Base-by-base conservation (phyloP, 2,329 filamentous ascomycete genomes). In the Byssoonygena ceratinophila region DNA sequence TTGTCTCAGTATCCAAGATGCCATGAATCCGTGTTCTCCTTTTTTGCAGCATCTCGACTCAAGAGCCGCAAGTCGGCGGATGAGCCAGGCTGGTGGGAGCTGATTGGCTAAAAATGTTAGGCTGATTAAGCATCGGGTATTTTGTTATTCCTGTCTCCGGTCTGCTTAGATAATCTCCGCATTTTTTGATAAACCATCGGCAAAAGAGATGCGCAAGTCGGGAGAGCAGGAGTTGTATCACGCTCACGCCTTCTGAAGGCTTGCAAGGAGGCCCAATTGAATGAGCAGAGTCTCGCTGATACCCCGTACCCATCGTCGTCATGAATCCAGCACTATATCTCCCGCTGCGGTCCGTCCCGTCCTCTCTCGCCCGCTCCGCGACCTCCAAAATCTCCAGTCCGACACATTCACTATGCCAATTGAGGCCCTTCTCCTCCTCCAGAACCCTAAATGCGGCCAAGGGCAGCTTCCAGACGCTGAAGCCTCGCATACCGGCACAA, bases 371-470 rank as follows among this genome's bases (percentile, higher is more conserved):
- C 37, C 57, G 60, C 43, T 52, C 60, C 36, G 56, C 51, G 37
- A 22, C 34, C 32, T 41, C 23, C 37, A 37, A 44, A 29, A 31
- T 46, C 27, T 25, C 54, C 34, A 51, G 50, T 46, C 31, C 54
- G 14, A 52, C 58, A 31, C 47, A 52, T 23, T 59, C 58, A 44
- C 37, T 18, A 55, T 61, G 54, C 46, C 63, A 63, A 60, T 64
- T 57, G 55, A 67, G 68, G 46, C 48, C 58, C 50, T 70, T 72
- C 53, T 70, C 68, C 11, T 61, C 65, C 36, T 57, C 63, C 9
- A 50, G 59, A 47, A 61, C 61, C 40, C 62, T 58, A 43, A 46
- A 52, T 12, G 49, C 52, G 39, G 55, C 23, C 7, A 46, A 55
- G 46, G 57, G 56, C 2, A 47, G 61, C 20, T 55, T 58, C 1